Percentiles rank a stretch among this genome's conserved stretches.
Conservation (phyloP, 352 stramenopile genomes). For the Phytophthora syringae region DNA sequence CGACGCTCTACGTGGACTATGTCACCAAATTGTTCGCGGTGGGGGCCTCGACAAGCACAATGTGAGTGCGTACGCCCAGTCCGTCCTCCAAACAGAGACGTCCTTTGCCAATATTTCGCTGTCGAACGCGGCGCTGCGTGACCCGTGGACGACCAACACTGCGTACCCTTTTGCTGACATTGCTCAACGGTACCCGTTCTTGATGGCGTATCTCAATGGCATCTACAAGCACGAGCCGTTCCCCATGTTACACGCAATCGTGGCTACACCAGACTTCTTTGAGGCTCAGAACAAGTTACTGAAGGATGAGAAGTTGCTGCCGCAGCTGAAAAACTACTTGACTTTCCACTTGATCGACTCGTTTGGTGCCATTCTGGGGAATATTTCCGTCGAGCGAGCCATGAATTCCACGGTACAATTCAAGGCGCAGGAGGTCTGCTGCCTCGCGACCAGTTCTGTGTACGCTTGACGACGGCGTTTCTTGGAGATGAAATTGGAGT, state of each 20-base stretch:
- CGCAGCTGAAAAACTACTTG: slow-evolving; percentile 63
- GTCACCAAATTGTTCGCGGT: slow-evolving; percentile 55
- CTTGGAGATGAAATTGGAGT: slow-evolving; percentile 90
- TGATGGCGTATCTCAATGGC: slow-evolving; percentile 58
- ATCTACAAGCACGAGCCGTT: slow-evolving; percentile 51
- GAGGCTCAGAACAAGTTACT: slow-evolving; percentile 53
- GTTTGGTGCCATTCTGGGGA: slow-evolving; percentile 49
- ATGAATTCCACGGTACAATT: slow-evolving; percentile 56
- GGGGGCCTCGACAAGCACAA: slow-evolving; percentile 46
- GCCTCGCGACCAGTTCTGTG: slow-evolving; percentile 58
- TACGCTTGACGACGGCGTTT: slow-evolving; percentile 77
- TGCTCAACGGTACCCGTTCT: slow-evolving; percentile 48
- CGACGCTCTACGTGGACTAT: slow-evolving; percentile 54
- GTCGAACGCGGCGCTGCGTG: slow-evolving; percentile 81
- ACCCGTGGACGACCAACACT: slow-evolving; percentile 89
- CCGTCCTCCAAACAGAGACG: slow-evolving; percentile 75
- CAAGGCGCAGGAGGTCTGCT: slow-evolving; percentile 38
- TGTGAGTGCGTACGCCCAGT: slow-evolving; percentile 42
- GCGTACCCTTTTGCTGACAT: slow-evolving; percentile 82
- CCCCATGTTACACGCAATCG: slow-evolving; percentile 43
- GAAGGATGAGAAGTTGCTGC: slow-evolving; percentile 35
- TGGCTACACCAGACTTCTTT: slow-evolving; percentile 64
- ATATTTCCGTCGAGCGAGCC: slow-evolving; percentile 54
- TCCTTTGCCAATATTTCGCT: slow-evolving; percentile 85
- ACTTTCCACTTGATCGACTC: slow-evolving; percentile 70